These are phyloP conservation scores for Microsporum audouinii DNA, from an alignment of 2,329 filamentous ascomycete species.

Conservation along the genomic window DNA sequence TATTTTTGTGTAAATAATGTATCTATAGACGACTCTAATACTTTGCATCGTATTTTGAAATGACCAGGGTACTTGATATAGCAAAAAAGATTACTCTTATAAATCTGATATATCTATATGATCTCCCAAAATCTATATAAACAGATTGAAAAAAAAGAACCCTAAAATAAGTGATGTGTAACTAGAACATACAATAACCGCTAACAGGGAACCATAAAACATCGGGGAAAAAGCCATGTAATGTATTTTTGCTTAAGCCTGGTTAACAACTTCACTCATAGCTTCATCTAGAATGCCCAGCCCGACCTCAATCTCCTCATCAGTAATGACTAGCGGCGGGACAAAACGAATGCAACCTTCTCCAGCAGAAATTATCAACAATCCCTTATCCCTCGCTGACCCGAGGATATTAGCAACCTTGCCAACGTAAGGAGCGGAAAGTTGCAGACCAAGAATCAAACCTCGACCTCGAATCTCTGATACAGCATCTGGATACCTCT, in stretches of 20 bases:
- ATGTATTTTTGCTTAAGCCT: neutral
- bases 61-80: neutral
- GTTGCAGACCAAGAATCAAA: slow-evolving; percentile 75
- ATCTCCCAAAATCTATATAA: neutral
- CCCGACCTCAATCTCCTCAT: slow-evolving; percentile 68
- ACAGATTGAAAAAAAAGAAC: neutral
- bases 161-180: neutral
- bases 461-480: slow-evolving; percentile 72
- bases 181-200: neutral
- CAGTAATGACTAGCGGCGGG: slow-evolving; percentile 69
- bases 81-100: neutral
- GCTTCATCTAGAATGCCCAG: slow-evolving; percentile 63
- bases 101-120: neutral
- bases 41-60: neutral
- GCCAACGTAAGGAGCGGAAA: slow-evolving; percentile 54
- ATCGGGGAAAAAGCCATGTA: neutral
- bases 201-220: neutral
- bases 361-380: slow-evolving; percentile 85
- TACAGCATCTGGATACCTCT: slow-evolving; percentile 59
- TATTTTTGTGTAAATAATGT: neutral
- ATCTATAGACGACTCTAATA: neutral
- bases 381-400: slow-evolving; percentile 72
- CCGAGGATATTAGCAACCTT: slow-evolving; percentile 53
- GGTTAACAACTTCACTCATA: slow-evolving; percentile 29
- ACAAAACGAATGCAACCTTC: slow-evolving; percentile 89